These are phyloP conservation scores for Brassica napus DNA, from an alignment of 345 rosid species.

Conservation along the genomic window DNA sequence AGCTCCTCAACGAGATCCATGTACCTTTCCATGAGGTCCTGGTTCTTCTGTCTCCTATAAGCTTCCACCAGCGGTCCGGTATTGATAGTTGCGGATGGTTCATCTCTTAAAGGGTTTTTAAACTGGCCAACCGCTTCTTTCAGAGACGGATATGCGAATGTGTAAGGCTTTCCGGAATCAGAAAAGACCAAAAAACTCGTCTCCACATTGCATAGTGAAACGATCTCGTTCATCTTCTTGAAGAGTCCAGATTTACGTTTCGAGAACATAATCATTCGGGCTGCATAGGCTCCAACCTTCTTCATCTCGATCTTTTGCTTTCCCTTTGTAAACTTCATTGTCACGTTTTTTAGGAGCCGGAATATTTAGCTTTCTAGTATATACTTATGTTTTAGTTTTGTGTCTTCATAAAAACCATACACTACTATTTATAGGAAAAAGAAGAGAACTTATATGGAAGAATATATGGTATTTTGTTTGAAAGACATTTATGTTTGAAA, in stretches of 20 bases:
- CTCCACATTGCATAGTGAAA: slow-evolving; percentile 38
- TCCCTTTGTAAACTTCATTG: slow-evolving; percentile 20
- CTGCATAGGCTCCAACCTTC: slow-evolving; percentile 27
- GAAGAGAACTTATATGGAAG: not conserved
- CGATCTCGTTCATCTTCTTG: slow-evolving; percentile 49
- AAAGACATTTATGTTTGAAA: not conserved
- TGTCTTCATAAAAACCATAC: not conserved
- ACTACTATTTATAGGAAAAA: not conserved
- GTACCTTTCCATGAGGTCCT: slow-evolving; percentile 17
- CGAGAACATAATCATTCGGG: slow-evolving; percentile 43
- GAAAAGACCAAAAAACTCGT: slow-evolving; percentile 37
- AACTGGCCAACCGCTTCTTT: slow-evolving; percentile 27
- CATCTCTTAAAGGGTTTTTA: not conserved
- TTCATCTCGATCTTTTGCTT: slow-evolving; percentile 42
- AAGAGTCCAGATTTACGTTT: slow-evolving; percentile 46
- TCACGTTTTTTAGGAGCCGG: not conserved
- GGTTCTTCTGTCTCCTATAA: slow-evolving; percentile 22
- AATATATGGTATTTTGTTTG: not conserved
- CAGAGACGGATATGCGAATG: slow-evolving; percentile 46
- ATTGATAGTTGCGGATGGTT: not conserved
- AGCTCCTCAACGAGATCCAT: slow-evolving; percentile 10
- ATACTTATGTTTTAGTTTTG: not conserved
- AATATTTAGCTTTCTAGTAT: not conserved
- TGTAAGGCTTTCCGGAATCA: slow-evolving; percentile 41
- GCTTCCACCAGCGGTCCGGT: slow-evolving; percentile 40